A percentile compares a stretch with the other conserved stretches of the same genome.
These are phyloP conservation scores for Dissophora globulifera DNA, from an alignment of 192 early-diverging fungal genomes.

Conservation along the genomic window DNA sequence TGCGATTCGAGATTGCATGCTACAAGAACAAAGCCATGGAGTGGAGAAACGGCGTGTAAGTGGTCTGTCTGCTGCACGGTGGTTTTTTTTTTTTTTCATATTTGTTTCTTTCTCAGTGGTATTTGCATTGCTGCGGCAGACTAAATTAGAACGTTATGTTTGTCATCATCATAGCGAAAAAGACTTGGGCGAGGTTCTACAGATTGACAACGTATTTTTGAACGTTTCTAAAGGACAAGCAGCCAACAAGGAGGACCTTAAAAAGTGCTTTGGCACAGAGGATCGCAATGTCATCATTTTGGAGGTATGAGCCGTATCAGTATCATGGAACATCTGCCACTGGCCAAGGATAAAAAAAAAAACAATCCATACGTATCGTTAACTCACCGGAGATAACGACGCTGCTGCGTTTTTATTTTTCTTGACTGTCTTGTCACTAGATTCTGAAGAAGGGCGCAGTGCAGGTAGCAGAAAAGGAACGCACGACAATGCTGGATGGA, in stretches of 20 bases:
- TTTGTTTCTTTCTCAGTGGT: background rate
- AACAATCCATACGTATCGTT: background rate
- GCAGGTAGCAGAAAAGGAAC: conserved; percentile 97
- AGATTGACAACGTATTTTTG: conserved; percentile 91
- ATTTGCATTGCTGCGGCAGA: background rate
- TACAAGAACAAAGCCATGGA: conserved; percentile 99
- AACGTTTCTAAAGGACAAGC: conserved; percentile 98
- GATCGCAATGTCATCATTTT: conserved; percentile 83
- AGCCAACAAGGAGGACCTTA: conserved; percentile 88
- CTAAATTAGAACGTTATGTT: background rate
- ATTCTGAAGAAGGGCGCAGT: conserved; percentile 96
- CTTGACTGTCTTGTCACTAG: conserved; percentile 42
- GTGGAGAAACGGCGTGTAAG: conserved; percentile 91
- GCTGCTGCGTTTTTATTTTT: no score
- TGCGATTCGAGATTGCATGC: conserved; percentile 98
- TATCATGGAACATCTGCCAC: no score
- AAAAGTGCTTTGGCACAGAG: conserved; percentile 89
- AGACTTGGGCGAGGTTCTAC: conserved; percentile 96
- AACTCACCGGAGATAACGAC: no score
- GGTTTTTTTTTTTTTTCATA: background rate
- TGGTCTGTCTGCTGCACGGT: no score
- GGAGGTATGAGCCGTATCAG: conserved; percentile 55
- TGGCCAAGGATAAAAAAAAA: background rate
- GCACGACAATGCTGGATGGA: conserved; percentile 83
- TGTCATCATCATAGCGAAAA: conserved; percentile 75